These are phyloP conservation scores for Lojkania enalia DNA, from an alignment of 2,329 filamentous ascomycete species.

Conservation along the genomic window DNA sequence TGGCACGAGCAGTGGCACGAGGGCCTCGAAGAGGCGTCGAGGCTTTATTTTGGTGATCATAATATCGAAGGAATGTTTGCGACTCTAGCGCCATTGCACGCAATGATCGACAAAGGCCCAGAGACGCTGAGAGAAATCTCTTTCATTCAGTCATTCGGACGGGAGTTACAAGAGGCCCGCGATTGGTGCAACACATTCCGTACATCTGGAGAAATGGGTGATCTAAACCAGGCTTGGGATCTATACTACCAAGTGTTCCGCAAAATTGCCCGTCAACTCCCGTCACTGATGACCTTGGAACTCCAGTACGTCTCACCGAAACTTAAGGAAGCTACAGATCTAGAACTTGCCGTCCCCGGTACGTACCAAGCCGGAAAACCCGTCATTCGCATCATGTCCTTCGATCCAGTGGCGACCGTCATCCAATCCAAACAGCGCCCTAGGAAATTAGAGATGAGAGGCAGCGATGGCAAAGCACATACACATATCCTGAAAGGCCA, in stretches of 20 bases:
- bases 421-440: slow-evolving; percentile 97
- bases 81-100: slow-evolving; percentile 86
- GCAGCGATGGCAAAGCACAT: slow-evolving; percentile 85
- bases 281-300: slow-evolving; percentile 89
- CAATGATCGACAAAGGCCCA: slow-evolving; percentile 84
- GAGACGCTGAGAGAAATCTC: slow-evolving; percentile 95
- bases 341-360: slow-evolving; percentile 93
- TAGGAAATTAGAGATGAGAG: slow-evolving; percentile 82
- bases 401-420: slow-evolving; percentile 86
- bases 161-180: slow-evolving; percentile 90
- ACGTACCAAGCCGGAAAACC: slow-evolving; percentile 83
- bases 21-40: slow-evolving; percentile 91
- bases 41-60: slow-evolving; percentile 95
- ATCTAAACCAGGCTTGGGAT: slow-evolving; percentile 98
- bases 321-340: slow-evolving; percentile 78
- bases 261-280: slow-evolving; percentile 89
- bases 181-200: slow-evolving; percentile 96
- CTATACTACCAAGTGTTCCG: slow-evolving; percentile 98
- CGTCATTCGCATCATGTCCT: slow-evolving; percentile 82
- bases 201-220: slow-evolving; percentile 83
- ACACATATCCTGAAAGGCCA: slow-evolving; percentile 96
- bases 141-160: slow-evolving; percentile 95
- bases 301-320: slow-evolving; percentile 96
- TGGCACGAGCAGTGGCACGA: slow-evolving; percentile 99
- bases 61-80: slow-evolving; percentile 98